A percentile compares a stretch with the other conserved stretches of the same genome.
phyloP scores from a whole-genome alignment of 2,329 filamentous ascomycete species.

The Keithomyces neogunnii region DNA sequence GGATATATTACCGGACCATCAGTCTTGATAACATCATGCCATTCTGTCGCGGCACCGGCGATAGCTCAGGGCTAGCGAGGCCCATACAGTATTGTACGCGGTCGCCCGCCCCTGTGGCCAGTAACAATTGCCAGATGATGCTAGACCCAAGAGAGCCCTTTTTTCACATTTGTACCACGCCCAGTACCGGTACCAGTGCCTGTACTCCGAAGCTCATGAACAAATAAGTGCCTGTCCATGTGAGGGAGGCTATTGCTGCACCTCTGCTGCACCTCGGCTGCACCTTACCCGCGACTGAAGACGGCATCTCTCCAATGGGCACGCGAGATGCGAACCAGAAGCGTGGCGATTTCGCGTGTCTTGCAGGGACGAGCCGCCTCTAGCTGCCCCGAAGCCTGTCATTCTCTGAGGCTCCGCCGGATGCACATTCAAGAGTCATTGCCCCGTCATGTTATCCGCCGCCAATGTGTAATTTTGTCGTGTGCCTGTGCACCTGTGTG shows the following conservation, averaged over 20 bases:
- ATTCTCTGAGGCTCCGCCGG: neutral
- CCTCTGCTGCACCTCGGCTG: neutral
- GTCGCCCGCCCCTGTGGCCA: no score
- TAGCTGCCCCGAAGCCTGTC: neutral
- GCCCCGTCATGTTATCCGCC: neutral
- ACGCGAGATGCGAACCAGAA: neutral
- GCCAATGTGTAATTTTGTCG: neutral
- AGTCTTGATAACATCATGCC: no score
- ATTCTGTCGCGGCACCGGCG: no score
- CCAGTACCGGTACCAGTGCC: no score
- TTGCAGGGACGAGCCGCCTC: neutral
- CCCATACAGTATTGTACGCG: no score
- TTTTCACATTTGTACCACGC: neutral
- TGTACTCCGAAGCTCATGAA: neutral
- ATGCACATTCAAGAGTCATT: neutral
- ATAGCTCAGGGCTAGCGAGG: no score
- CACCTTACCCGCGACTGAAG: neutral
- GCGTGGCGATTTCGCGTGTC: slow-evolving; percentile 4
- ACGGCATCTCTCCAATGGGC: slow-evolving; percentile 2
- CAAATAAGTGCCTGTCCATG: neutral
- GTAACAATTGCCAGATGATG: no score
- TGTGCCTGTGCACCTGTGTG: neutral
- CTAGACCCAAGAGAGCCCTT: no score
- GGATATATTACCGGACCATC: no score
- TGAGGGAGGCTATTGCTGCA: neutral